Conservation (phyloP, 2,329 filamentous ascomycete genomes). For the Exophiala aquamarina region DNA sequence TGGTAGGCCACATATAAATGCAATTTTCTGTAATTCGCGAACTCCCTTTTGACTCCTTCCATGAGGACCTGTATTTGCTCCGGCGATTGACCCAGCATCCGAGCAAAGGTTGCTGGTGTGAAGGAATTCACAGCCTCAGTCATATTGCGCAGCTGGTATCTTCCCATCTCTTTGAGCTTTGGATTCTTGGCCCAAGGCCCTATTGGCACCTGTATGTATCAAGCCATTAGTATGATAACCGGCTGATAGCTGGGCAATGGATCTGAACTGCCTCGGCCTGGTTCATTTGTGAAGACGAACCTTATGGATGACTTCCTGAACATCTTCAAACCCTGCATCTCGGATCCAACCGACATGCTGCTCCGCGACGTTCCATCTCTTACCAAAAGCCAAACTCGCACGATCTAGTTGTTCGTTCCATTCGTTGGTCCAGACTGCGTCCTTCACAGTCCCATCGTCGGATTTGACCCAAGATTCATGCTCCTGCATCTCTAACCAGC, state of each 20-base stretch:
- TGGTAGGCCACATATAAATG: slow-evolving; percentile 37
- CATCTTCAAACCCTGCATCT: slow-evolving; percentile 55
- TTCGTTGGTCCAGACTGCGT: too few species aligned
- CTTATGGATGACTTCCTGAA: slow-evolving; percentile 49
- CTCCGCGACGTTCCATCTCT: slow-evolving; percentile 36
- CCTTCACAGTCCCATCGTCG: too few species aligned
- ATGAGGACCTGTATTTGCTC: slow-evolving; percentile 39
- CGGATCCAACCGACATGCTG: slow-evolving; percentile 24
- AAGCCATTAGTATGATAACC: slow-evolving; percentile 20
- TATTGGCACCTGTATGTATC: slow-evolving; percentile 38
- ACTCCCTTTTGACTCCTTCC: slow-evolving; percentile 37
- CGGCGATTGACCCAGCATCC: slow-evolving; percentile 39
- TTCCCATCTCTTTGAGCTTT: slow-evolving; percentile 53
- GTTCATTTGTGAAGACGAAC: slow-evolving; percentile 25
- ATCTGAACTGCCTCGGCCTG: too few species aligned
- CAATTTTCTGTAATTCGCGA: slow-evolving; percentile 36
- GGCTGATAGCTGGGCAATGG: too few species aligned
- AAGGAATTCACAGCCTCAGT: slow-evolving; percentile 37
- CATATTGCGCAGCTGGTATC: slow-evolving; percentile 38
- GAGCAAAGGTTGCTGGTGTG: slow-evolving; percentile 39
- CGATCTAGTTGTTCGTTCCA: slow-evolving; percentile 31
- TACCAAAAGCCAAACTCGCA: slow-evolving; percentile 35
- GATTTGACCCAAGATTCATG: slow-evolving; percentile 6
- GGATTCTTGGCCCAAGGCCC: slow-evolving; percentile 54
- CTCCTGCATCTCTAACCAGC: slow-evolving; percentile 25